Conservation (phyloP, 148 eudicot genomes). For the Camellia sinensis region DNA sequence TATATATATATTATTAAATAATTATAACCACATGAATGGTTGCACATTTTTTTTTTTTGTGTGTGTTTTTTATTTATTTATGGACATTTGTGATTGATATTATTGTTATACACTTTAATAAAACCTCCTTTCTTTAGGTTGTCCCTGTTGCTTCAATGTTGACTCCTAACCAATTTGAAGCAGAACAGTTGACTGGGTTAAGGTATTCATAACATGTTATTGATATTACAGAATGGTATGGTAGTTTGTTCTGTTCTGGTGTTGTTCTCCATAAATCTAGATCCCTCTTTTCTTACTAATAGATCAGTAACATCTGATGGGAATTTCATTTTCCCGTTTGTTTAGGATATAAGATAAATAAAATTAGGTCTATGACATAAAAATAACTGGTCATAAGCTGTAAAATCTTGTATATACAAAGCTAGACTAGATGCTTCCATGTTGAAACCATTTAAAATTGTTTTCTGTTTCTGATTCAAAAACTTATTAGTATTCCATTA, state of each 20-base stretch:
- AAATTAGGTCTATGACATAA: background rate
- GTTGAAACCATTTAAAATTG: background rate
- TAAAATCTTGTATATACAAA: background rate
- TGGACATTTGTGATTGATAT: background rate
- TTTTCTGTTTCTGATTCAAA: background rate
- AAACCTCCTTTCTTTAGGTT: constrained; percentile 46
- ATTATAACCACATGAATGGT: background rate
- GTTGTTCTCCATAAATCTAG: background rate
- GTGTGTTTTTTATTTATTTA: background rate
- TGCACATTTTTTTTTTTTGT: background rate
- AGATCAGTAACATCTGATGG: background rate
- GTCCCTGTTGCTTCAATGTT: constrained; percentile 97
- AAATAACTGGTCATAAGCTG: background rate
- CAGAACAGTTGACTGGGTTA: constrained; percentile 78
- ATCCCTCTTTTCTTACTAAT: background rate
- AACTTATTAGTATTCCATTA: background rate
- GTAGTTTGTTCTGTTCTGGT: background rate
- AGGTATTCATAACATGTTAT: constrained; percentile 43
- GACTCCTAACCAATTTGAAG: constrained; percentile 99
- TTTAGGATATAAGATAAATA: background rate
- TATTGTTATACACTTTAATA: constrained; percentile 19
- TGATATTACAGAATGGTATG: background rate
- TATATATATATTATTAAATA: background rate
- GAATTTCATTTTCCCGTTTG: background rate
- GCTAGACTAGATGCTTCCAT: background rate